A percentile compares a stretch with the other conserved stretches of the same genome.
These are phyloP conservation scores for Scedosporium minutisporum DNA, from an alignment of 2,329 filamentous ascomycete genomes.

Conservation along the genomic window DNA sequence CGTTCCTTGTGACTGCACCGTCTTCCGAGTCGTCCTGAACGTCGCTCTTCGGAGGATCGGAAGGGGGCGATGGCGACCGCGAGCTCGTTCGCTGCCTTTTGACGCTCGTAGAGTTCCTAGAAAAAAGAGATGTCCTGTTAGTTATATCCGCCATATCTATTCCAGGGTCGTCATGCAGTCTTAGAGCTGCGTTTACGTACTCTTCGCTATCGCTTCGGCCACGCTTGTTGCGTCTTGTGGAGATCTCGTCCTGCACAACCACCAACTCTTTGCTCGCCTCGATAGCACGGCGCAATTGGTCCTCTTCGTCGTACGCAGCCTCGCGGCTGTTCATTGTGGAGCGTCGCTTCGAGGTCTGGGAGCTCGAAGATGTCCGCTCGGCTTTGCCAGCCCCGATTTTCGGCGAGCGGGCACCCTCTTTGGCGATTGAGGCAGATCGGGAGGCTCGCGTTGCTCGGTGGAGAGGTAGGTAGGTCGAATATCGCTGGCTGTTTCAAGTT, in stretches of 20 bases:
- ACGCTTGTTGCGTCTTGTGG: slow-evolving; percentile 59
- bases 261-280: slow-evolving; percentile 88
- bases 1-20: slow-evolving; percentile 42
- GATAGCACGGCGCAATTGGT: slow-evolving; percentile 77
- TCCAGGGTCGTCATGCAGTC: slow-evolving; percentile 13
- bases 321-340: slow-evolving; percentile 97
- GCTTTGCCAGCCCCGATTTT: slow-evolving; percentile 46
- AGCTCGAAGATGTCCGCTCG: slow-evolving; percentile 39
- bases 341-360: slow-evolving; percentile 65
- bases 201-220: slow-evolving; percentile 87
- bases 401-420: slow-evolving; percentile 48
- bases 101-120: slow-evolving; percentile 26
- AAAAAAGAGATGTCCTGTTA: background rate
- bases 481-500: slow-evolving; percentile 44
- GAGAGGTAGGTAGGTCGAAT: slow-evolving; percentile 55
- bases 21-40: slow-evolving; percentile 63
- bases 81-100: slow-evolving; percentile 83
- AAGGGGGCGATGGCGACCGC: slow-evolving; percentile 53
- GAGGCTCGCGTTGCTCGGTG: slow-evolving; percentile 48
- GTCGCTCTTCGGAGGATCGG: slow-evolving; percentile 36
- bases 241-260: slow-evolving; percentile 40
- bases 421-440: slow-evolving; percentile 54
- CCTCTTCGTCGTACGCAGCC: slow-evolving; percentile 91
- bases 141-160: background rate
- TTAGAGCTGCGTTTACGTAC: slow-evolving; percentile 45